Conservation (phyloP, 805 yeast genomes). For the Suhomyces xylopsoci region DNA sequence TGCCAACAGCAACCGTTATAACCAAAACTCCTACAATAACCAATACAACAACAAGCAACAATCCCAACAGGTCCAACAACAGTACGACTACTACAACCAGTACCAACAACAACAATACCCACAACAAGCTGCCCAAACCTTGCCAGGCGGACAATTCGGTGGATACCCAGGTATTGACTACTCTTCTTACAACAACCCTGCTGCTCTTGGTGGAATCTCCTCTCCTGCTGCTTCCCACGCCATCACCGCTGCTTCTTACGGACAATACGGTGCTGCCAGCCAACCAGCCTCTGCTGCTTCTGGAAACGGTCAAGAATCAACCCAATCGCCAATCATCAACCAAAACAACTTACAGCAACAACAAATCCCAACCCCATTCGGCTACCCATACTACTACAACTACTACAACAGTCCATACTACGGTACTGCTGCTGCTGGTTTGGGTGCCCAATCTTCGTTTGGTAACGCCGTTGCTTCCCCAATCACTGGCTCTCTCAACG, state of each 20-base stretch:
- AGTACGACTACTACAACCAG: conserved; percentile 32
- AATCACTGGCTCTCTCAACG: conserved; percentile 3
- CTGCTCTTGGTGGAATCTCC: conserved; percentile 26
- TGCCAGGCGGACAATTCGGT: conserved; percentile 41
- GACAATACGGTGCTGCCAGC: conserved; percentile 18
- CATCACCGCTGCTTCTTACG: conserved; percentile 20
- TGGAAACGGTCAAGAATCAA: conserved; percentile 17
- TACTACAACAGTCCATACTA: conserved; percentile 42
- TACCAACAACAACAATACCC: conserved; percentile 41
- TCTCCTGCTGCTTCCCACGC: conserved; percentile 28
- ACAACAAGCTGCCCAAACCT: conserved; percentile 38
- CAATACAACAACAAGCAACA: conserved; percentile 11
- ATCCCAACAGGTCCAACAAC: conserved; percentile 12
- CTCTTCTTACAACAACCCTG: conserved; percentile 36
- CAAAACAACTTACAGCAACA: conserved; percentile 28
- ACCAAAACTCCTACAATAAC: conserved; percentile 5
- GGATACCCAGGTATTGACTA: conserved; percentile 46
- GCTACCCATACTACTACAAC: conserved; percentile 42
- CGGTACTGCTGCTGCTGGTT: conserved; percentile 28
- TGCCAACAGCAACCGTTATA: conserved; percentile 1
- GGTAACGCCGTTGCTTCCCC: conserved; percentile 13
- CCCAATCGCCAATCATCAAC: conserved; percentile 23
- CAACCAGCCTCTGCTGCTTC: conserved; percentile 15
- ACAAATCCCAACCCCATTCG: conserved; percentile 35
- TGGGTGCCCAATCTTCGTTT: conserved; percentile 21